These are phyloP conservation scores for Phialophora expanda DNA, from an alignment of 2,329 filamentous ascomycete species.

Conservation along the genomic window DNA sequence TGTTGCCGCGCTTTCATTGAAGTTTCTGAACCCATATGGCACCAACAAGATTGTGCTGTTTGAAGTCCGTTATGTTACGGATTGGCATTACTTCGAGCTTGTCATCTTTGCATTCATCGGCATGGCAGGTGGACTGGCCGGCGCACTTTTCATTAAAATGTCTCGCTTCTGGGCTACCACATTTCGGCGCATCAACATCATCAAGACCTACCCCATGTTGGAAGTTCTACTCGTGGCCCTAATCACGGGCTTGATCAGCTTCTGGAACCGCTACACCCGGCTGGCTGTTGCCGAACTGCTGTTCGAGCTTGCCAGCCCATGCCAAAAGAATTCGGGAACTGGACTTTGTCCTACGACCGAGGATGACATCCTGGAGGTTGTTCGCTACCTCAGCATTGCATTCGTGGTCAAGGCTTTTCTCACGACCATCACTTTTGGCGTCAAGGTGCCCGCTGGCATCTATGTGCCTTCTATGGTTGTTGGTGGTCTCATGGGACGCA, in stretches of 20 bases:
- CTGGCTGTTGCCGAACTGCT: conserved; percentile 88
- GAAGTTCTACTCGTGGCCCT: conserved; percentile 89
- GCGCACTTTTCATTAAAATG: conserved; percentile 95
- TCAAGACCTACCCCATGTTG: conserved; percentile 82
- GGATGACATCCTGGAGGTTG: conserved; percentile 78
- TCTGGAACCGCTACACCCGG: conserved; percentile 91
- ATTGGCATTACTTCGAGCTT: conserved; percentile 95
- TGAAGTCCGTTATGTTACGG: conserved; percentile 84
- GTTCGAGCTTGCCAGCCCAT: conserved; percentile 88
- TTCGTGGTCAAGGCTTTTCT: conserved; percentile 89
- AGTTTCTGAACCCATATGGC: conserved; percentile 94
- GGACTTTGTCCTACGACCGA: conserved; percentile 74
- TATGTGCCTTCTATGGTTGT: conserved; percentile 99
- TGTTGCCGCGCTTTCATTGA: conserved; percentile 81
- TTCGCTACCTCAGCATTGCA: conserved; percentile 73
- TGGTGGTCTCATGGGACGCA: conserved; percentile 85
- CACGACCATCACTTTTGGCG: conserved; percentile 90
- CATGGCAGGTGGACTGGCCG: conserved; percentile 79
- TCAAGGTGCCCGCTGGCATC: conserved; percentile 95
- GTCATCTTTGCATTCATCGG: conserved; percentile 84
- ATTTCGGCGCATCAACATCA: conserved; percentile 78
- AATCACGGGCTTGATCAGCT: conserved; percentile 81
- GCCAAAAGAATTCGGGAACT: conserved; percentile 68
- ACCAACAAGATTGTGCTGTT: conserved; percentile 97
- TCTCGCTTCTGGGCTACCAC: conserved; percentile 86